Evolutionary conservation across 2,329 filamentous ascomycete genomes (phyloP).

Genomic region (Ophiostoma ulmi): DNA sequence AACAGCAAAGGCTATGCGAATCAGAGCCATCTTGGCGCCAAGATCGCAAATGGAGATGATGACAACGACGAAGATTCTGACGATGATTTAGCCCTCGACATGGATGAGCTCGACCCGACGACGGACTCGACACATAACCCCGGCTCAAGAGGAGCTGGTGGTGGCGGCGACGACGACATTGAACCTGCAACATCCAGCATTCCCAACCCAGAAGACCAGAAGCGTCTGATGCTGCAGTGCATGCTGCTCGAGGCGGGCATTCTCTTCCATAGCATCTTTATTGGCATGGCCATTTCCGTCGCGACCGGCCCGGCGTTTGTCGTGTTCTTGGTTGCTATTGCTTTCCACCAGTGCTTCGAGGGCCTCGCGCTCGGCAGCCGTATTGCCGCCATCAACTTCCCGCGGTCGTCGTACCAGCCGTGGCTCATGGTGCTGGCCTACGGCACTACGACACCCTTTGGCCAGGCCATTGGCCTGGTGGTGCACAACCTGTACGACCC

Average conservation of each 20-base stretch:
- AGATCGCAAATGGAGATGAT: constrained; percentile 26
- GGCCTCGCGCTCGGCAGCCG: constrained; percentile 79
- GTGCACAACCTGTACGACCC: constrained; percentile 78
- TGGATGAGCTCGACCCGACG: constrained; percentile 52
- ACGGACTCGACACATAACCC: constrained; percentile 16
- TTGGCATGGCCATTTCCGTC: constrained; percentile 80
- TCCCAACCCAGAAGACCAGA: constrained; percentile 51
- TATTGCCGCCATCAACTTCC: constrained; percentile 78
- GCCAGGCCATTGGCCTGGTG: constrained; percentile 74
- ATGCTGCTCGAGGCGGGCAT: constrained; percentile 77
- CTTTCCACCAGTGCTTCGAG: constrained; percentile 84
- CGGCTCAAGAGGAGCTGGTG: not conserved
- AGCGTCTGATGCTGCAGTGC: constrained; percentile 68
- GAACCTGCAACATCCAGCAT: constrained; percentile 31
- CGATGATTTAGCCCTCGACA: constrained; percentile 52
- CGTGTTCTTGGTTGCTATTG: constrained; percentile 73
- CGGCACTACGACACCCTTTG: constrained; percentile 71
- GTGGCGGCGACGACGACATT: constrained; percentile 3
- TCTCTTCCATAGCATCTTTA: constrained; percentile 72
- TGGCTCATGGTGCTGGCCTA: constrained; percentile 79
- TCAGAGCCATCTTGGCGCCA: not conserved
- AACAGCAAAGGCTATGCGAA: constrained; percentile 30
- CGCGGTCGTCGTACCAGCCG: constrained; percentile 65
- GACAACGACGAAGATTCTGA: constrained; percentile 42
- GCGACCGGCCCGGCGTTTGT: constrained; percentile 73